Conservation (phyloP, 768 basidiomycete species). For the Hemileccinum rubropunctum region DNA sequence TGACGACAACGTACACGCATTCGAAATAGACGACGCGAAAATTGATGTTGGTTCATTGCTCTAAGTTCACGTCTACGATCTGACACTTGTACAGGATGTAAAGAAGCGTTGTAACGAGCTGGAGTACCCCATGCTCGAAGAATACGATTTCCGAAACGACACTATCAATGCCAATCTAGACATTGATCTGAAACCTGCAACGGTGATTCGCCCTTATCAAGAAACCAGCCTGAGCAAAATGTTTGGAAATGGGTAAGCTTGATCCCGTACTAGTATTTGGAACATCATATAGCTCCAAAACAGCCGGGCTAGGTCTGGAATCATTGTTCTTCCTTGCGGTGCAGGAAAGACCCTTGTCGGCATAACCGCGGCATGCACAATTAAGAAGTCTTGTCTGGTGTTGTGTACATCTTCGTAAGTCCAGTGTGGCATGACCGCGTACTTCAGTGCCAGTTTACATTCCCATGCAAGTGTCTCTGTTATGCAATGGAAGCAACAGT, state of each 20-base stretch:
- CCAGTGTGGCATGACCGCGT: neutral
- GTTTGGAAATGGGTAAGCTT: conserved; percentile 93
- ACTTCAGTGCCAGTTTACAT: conserved; percentile 8
- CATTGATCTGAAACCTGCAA: conserved; percentile 97
- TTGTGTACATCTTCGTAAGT: conserved; percentile 96
- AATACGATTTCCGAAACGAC: conserved; percentile 98
- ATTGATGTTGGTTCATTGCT: conserved; percentile 69
- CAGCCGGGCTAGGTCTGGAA: conserved; percentile 95
- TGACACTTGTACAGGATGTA: conserved; percentile 63
- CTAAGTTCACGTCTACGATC: neutral
- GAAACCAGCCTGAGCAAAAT: conserved; percentile 98
- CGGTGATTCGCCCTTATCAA: conserved; percentile 96
- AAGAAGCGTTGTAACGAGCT: conserved; percentile 96
- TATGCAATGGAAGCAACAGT: conserved; percentile 99
- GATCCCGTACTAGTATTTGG: neutral
- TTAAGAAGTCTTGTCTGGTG: conserved; percentile 98
- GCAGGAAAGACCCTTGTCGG: conserved; percentile 99
- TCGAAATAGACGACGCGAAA: conserved; percentile 91
- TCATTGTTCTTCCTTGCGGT: conserved; percentile 97
- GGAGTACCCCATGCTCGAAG: conserved; percentile 97
- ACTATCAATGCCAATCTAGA: conserved; percentile 95
- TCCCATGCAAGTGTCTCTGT: conserved; percentile 69
- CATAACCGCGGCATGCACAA: conserved; percentile 99
- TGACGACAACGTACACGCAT: conserved; percentile 95
- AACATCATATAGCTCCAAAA: conserved; percentile 8